Base-by-base conservation (phyloP, 345 rosid genomes). In the Syzygium oleosum region DNA sequence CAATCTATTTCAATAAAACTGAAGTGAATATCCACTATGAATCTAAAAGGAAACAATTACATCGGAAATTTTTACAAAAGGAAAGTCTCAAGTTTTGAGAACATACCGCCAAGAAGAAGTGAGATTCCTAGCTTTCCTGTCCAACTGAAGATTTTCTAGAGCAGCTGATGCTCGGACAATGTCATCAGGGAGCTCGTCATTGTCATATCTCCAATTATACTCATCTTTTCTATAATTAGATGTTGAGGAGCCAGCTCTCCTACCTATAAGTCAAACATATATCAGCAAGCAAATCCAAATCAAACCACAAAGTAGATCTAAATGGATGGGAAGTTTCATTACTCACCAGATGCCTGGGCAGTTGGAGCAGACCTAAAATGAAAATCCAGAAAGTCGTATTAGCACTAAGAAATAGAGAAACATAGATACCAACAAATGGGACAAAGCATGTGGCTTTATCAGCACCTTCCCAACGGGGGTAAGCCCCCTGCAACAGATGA, bases 51-150 rank as follows among this genome's bases (percentile, higher is more conserved):
- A 38, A 73, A 9, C 5, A 12, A 73, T 19, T 3, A 73, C 5
- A 73, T 73, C 49, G 12, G 43, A 17, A 38, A 38, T 38, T 12
- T 19, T 4, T 73, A 73, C 83, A 38, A 73, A 73, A 73, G 49
- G 43, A 4, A 73, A 73, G 49, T 38, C 27, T 73, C 23, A 22
- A 27, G 49, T 73, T 9, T 73, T 19, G 83, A 73, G 49, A 38
- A 90, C 95, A 85, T 85, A 96, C 99, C 98, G 95, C 99, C 98
- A 96, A 12, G 99, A 96, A 34, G 98, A 86, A 29, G 98, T 94
- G 85, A 98, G 91, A 91, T 96, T 98, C 61, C 96, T 88, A 78
- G 99, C 95, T 91, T 97, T 97, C 90, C 98, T 92, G 92, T 97
- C 99, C 89, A 98, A 91, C 90, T 96, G 98, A 91, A 97, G 99